A percentile compares a stretch with the other conserved stretches of the same genome.
Conservation (phyloP, 306 rosid genomes). For the Rosa multiflora region DNA sequence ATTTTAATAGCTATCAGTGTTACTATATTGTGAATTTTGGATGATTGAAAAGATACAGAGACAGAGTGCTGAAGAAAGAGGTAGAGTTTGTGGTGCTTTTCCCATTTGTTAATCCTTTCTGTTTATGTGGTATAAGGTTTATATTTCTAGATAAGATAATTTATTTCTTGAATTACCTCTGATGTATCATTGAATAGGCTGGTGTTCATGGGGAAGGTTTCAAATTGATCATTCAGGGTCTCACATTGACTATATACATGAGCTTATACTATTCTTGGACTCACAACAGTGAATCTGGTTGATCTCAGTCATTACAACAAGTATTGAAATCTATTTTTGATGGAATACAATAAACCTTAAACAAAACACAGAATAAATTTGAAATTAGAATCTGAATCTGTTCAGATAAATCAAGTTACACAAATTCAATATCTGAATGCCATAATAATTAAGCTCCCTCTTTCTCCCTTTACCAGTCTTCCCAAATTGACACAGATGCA, state of each 20-base stretch:
- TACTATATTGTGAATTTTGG: slow-evolving; percentile 38
- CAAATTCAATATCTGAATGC: too few relatives aligned
- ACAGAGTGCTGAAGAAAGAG: slow-evolving; percentile 19
- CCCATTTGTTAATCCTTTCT: background rate
- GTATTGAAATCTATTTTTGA: background rate
- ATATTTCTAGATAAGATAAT: background rate
- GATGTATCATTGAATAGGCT: background rate
- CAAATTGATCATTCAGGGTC: background rate
- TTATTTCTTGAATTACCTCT: background rate
- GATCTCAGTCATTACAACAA: background rate
- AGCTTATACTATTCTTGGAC: background rate
- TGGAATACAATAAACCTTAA: background rate
- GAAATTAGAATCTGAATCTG: background rate
- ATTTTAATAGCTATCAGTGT: slow-evolving; percentile 26
- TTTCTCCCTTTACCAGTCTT: too few relatives aligned
- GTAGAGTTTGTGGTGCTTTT: background rate
- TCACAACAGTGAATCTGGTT: background rate
- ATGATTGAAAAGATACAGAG: slow-evolving; percentile 25
- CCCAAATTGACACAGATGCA: too few relatives aligned
- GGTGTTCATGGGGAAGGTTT: background rate
- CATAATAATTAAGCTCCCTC: too few relatives aligned
- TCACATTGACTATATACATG: background rate
- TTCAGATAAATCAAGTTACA: too few relatives aligned
- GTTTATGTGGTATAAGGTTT: too few relatives aligned
- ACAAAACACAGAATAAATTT: too few relatives aligned